Conservation (phyloP, 192 early-diverging fungal genomes). For the Coemansia sp. region DNA sequence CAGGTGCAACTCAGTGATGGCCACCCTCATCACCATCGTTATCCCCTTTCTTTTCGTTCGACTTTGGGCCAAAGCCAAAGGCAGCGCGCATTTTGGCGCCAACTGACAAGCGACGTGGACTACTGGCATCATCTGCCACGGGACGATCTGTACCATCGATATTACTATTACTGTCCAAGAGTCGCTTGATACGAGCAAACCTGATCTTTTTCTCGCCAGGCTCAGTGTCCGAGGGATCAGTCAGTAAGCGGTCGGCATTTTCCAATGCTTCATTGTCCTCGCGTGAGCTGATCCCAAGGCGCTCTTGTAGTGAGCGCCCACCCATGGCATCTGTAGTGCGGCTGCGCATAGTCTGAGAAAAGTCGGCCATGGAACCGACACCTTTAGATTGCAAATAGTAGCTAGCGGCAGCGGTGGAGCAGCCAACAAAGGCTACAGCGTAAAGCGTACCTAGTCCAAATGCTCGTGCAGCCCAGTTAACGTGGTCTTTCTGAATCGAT, state of each 20-base stretch:
- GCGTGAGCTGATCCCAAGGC: slow-evolving; percentile 7
- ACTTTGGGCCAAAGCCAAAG: slow-evolving; percentile 28
- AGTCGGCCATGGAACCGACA: slow-evolving; percentile 13
- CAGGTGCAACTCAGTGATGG: neutral
- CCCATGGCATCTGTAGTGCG: neutral
- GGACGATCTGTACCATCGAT: neutral
- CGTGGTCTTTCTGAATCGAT: slow-evolving; percentile 22
- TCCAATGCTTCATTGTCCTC: slow-evolving; percentile 25
- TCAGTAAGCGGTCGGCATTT: slow-evolving; percentile 20
- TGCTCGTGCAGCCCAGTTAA: slow-evolving; percentile 33
- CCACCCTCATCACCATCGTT: neutral
- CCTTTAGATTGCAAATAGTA: slow-evolving; percentile 42
- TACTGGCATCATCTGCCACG: neutral
- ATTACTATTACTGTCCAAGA: slow-evolving; percentile 13
- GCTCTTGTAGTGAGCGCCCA: slow-evolving; percentile 24
- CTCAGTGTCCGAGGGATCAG: slow-evolving; percentile 17
- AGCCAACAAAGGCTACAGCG: slow-evolving; percentile 37
- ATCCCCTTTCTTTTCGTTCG: neutral
- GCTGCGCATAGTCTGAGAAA: slow-evolving; percentile 22
- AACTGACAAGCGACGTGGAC: slow-evolving; percentile 21
- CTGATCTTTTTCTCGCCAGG: slow-evolving; percentile 32
- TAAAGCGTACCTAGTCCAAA: slow-evolving; percentile 51
- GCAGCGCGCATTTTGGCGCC: slow-evolving; percentile 42
- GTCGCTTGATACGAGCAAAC: slow-evolving; percentile 32
- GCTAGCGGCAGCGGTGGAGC: slow-evolving; percentile 17